Evolutionary conservation across 176 grass and related monocot genomes (phyloP).

Genomic region (Coix lacrymajobi): DNA sequence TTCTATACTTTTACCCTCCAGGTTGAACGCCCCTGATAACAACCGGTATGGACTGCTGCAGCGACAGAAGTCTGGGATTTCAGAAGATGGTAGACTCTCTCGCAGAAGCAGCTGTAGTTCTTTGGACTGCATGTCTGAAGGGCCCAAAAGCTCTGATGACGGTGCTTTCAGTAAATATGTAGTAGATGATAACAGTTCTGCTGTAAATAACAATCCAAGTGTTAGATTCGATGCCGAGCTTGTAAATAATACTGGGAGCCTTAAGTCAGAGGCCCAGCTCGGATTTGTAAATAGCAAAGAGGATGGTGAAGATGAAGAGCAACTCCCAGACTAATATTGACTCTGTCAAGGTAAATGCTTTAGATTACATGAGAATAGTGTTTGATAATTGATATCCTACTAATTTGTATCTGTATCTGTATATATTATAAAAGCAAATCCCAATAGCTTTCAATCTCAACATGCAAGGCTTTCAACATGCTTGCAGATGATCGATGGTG

Average conservation of each 20-base stretch:
- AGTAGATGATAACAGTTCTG: conserved; percentile 40
- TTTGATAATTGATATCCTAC: neutral
- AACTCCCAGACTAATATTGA: conserved; percentile 43
- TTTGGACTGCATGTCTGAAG: conserved; percentile 66
- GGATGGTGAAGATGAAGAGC: conserved; percentile 51
- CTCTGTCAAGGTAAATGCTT: conserved; percentile 29
- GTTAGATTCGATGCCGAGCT: conserved; percentile 43
- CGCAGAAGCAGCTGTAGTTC: conserved; percentile 64
- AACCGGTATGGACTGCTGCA: conserved; percentile 41
- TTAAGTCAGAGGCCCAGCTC: conserved; percentile 59
- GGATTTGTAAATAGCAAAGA: conserved; percentile 78
- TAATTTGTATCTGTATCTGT: neutral
- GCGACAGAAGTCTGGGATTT: conserved; percentile 41
- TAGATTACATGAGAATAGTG: neutral
- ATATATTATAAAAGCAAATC: neutral
- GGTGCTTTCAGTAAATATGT: conserved; percentile 34
- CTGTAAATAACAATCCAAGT: conserved; percentile 73
- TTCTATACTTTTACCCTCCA: conserved; percentile 1
- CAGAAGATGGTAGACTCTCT: conserved; percentile 49
- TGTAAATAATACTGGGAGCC: conserved; percentile 71
- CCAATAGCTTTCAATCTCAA: neutral
- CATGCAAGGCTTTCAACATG: neutral
- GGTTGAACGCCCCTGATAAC: conserved; percentile 37
- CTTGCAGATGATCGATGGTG: conserved; percentile 42
- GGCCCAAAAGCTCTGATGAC: conserved; percentile 40